A percentile compares a stretch with the other conserved stretches of the same genome.
phyloP scores from a whole-genome alignment of 441 rosid species.

The Gossypium schwendimanii region DNA sequence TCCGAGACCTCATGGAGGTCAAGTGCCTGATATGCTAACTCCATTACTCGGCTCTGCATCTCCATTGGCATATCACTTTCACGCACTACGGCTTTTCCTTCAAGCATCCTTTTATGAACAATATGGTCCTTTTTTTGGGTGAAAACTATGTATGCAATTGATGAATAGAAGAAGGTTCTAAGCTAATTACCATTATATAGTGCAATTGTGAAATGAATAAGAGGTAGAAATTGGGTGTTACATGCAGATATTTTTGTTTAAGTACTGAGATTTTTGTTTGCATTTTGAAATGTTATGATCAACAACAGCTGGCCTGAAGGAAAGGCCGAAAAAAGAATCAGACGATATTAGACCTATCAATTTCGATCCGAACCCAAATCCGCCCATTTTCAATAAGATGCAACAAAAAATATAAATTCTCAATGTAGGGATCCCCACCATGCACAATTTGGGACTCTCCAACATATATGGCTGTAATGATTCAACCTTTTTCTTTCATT shows the following conservation, averaged over 20 bases:
- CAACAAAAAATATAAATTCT: constrained; percentile 10
- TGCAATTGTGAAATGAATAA: constrained; percentile 1
- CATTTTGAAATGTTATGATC: background rate
- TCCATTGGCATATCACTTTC: constrained; percentile 44
- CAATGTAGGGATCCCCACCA: background rate
- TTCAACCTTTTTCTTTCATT: background rate
- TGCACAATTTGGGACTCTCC: background rate
- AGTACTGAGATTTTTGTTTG: constrained; percentile 2
- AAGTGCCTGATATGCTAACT: constrained; percentile 43
- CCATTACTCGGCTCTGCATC: constrained; percentile 37
- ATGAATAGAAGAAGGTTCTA: background rate
- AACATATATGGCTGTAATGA: background rate
- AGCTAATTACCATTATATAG: background rate
- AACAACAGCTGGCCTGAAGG: background rate
- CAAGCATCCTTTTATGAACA: constrained; percentile 24
- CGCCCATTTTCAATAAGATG: background rate
- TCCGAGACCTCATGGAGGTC: constrained; percentile 46
- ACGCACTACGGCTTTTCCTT: constrained; percentile 39
- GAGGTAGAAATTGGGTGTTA: constrained; percentile 6
- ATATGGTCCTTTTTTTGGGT: background rate
- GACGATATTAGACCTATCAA: background rate
- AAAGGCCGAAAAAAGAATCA: constrained; percentile 3
- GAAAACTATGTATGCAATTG: background rate
- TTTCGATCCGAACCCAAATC: too few species aligned
- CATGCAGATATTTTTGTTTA: background rate